A percentile compares a stretch with the other conserved stretches of the same genome.
These are phyloP conservation scores for Cryptosporidium ubiquitum DNA, from an alignment of 169 alveolate species.

Conservation along the genomic window DNA sequence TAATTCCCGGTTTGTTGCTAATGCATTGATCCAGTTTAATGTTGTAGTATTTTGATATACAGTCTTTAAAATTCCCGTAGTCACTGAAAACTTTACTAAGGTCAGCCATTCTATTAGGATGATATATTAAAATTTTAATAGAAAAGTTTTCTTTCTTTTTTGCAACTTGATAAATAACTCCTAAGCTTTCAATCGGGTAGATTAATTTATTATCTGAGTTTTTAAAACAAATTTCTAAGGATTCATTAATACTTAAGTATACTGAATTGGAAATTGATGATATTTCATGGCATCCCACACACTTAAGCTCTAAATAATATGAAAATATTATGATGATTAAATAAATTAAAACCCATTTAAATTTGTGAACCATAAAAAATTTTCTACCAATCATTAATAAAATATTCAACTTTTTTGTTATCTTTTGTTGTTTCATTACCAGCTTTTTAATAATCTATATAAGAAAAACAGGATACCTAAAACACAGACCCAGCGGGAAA, in stretches of 20 bases:
- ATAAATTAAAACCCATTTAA: not conserved
- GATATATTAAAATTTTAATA: not conserved
- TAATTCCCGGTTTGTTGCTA: not conserved
- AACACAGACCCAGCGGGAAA: not conserved
- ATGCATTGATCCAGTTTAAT: not conserved
- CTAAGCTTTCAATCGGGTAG: not conserved
- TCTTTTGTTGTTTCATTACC: not conserved
- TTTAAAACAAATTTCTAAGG: not conserved
- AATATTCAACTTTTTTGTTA: not conserved
- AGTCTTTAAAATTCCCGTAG: not conserved
- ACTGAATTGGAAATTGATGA: not conserved
- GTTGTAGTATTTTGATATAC: constrained; percentile 10
- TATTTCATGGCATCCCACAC: not conserved
- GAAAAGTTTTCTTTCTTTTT: not conserved
- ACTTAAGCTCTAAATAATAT: not conserved
- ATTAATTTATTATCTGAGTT: not conserved
- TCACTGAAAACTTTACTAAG: not conserved
- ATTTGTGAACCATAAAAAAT: not conserved
- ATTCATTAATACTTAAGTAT: constrained; percentile 12
- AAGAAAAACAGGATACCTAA: not conserved
- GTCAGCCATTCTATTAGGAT: not conserved
- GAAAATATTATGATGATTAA: not conserved
- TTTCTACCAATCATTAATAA: not conserved
- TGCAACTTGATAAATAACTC: constrained; percentile 5
- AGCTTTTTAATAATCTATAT: not conserved